A percentile compares a stretch with the other conserved stretches of the same genome.
phyloP scores from a whole-genome alignment of 345 rosid species.

The Anacardium occidentale region DNA sequence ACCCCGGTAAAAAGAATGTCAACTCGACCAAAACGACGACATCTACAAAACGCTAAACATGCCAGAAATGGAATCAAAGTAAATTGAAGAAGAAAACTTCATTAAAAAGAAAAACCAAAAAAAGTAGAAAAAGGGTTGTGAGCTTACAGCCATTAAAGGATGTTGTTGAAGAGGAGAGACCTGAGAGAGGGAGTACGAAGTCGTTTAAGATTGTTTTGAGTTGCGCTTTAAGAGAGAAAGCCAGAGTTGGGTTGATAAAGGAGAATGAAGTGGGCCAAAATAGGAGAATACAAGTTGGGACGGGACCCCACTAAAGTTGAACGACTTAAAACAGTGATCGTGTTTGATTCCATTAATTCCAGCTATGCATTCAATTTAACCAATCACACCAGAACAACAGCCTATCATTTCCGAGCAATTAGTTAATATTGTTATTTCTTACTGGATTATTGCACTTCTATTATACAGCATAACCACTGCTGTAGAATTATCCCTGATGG shows the following conservation, averaged over 20 bases:
- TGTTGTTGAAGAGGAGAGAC: not conserved
- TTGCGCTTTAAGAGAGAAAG: not conserved
- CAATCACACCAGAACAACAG: not conserved
- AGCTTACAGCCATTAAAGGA: conserved; percentile 18
- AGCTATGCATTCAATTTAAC: not conserved
- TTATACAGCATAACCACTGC: too few species aligned
- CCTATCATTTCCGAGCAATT: not conserved
- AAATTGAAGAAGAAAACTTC: not conserved
- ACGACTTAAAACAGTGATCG: not conserved
- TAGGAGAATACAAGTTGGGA: not conserved
- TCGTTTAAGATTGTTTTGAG: not conserved
- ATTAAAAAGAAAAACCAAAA: not conserved
- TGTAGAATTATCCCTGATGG: too few species aligned
- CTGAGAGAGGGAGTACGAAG: not conserved
- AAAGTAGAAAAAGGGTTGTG: not conserved
- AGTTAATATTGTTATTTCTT: too few species aligned
- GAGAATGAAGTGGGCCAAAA: not conserved
- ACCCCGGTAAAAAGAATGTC: too few species aligned
- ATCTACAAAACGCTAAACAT: too few species aligned
- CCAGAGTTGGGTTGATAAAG: not conserved
- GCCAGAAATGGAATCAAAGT: not conserved
- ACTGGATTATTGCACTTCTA: too few species aligned
- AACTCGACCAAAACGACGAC: too few species aligned
- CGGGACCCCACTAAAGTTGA: conserved; percentile 5
- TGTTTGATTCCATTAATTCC: not conserved